Base-by-base conservation (phyloP, 257 asterid genomes). In the Coffea eugenioides region DNA sequence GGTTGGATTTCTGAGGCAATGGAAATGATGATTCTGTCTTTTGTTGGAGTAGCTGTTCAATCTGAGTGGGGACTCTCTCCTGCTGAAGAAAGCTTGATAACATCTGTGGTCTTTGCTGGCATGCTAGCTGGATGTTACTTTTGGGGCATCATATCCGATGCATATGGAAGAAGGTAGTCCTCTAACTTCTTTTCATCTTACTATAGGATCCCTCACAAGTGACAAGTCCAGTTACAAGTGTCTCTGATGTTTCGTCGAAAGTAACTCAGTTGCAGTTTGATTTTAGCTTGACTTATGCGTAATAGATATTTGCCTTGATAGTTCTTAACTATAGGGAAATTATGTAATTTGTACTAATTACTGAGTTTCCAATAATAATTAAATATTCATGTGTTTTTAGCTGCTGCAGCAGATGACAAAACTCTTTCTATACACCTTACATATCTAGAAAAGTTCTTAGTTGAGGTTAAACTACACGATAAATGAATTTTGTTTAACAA, bases 11-110 rank as follows among this genome's bases (percentile, higher is more conserved):
- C 95, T 51, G 97, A 93, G 82, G 94, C 97, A 79, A 89, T 93
- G 92, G 97, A 93, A 88, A 93, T 93, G 95, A 90, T 91, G 96
- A 91, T 91, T 76, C 94, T 93, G 52, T 87, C 97, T 71, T 84
- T 91, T 73, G 89, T 91, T 78, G 97, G 97, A 80, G 85, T 95
- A 80, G 94, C 97, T 68, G 93, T 93, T 34, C 93, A 88, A 77
- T 88, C 95, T 71, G 88, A 78, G 23, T 93, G 97, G 97, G 85
- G 77, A 67, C 91, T 93, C 79, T 90, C 97, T 79, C 84, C 97
- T 73, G 87, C 74, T 21, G 80, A 93, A 84, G 95, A 93, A 85
- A 89, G 97, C 92, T 79, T 90, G 69, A 81, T 93, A 46, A 83
- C 97, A 69, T 89, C 91, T 81, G 81, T 88, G 41, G 93, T 91